Conservation (phyloP, 176 grass and related monocot genomes). For the Triticum aestivum region IWGSC_CS_RefSeq_v2.1 NC_057812.1:434963406-434963905, state of each 20-base stretch:
- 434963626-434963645: conserved; percentile 66
- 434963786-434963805: conserved; percentile 30
- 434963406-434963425: conserved; percentile 73
- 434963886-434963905: conserved; percentile 45
- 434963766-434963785: conserved; percentile 66
- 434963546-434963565: conserved; percentile 78
- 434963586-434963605: conserved; percentile 50
- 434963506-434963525: conserved; percentile 57
- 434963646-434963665: conserved; percentile 45
- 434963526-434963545: conserved; percentile 63
- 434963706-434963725: conserved; percentile 45
- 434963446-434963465: conserved; percentile 65
- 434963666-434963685: conserved; percentile 62
- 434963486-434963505: conserved; percentile 59
- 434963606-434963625: conserved; percentile 96
- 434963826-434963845: conserved; percentile 90
- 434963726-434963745: conserved; percentile 51
- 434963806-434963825: conserved; percentile 51
- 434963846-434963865: conserved; percentile 42
- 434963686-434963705: conserved; percentile 87
- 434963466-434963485: conserved; percentile 83
- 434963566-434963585: conserved; percentile 50
- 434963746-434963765: conserved; percentile 65
- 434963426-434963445: conserved; percentile 68
- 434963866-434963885: conserved; percentile 48